Evolutionary conservation across 2,329 filamentous ascomycete species (phyloP).

Genomic region (Penicillium crustosum): DNA sequence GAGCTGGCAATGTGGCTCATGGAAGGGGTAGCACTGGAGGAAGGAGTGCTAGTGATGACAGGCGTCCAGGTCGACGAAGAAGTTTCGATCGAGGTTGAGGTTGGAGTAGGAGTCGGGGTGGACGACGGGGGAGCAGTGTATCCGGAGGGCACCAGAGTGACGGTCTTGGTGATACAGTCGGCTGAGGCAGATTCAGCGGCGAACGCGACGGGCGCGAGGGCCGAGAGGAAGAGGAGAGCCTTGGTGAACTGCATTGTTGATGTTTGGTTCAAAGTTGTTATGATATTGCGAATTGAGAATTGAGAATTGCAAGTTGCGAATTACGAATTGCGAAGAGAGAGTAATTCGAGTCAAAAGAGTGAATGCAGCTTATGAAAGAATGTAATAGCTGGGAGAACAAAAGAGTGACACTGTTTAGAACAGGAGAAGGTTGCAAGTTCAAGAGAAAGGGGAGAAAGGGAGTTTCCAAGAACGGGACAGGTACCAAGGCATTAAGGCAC

Average conservation of each 20-base stretch:
- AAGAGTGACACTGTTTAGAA: conserved; percentile 27
- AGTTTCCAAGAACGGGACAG: neutral
- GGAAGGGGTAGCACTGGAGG: conserved; percentile 14
- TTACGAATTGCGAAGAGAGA: neutral
- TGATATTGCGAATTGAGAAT: conserved; percentile 1
- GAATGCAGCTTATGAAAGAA: conserved; percentile 37
- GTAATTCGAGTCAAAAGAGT: conserved; percentile 24
- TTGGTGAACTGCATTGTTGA: conserved; percentile 38
- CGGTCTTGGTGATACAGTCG: conserved; percentile 25
- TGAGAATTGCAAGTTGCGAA: neutral
- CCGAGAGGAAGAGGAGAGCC: conserved; percentile 31
- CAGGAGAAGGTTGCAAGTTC: conserved; percentile 6
- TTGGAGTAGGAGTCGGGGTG: conserved; percentile 22
- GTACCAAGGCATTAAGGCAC: neutral
- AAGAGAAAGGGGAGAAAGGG: neutral
- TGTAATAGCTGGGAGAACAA: conserved; percentile 32
- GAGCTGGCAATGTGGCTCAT: conserved; percentile 16
- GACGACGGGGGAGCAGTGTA: conserved; percentile 22
- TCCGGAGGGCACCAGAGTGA: conserved; percentile 29
- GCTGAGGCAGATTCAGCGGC: conserved; percentile 26
- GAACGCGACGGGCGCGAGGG: conserved; percentile 31
- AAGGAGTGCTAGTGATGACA: conserved; percentile 16
- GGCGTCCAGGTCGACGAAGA: conserved; percentile 13
- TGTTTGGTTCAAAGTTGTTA: conserved; percentile 8
- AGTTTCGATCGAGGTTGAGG: conserved; percentile 8